Percentiles rank a stretch among this genome's conserved stretches.
Evolutionary conservation across 345 rosid species (phyloP).

Genomic region (Acer campestre): DNA sequence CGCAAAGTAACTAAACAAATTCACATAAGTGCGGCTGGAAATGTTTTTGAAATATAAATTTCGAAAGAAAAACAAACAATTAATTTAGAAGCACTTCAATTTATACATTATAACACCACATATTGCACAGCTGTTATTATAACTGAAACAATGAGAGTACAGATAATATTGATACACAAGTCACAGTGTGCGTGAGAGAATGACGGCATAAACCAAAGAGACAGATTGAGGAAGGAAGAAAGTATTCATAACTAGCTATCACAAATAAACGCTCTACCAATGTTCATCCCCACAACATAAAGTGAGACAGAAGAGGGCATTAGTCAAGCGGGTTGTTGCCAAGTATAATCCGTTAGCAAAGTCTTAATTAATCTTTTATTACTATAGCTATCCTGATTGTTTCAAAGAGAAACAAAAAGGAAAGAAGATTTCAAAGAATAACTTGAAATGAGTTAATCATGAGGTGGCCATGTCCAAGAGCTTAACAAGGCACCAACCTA

Average conservation of each 20-base stretch:
- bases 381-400: not conserved
- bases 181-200: too few relatives aligned
- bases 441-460: not conserved
- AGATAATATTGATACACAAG: too few relatives aligned
- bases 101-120: too few relatives aligned
- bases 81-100: too few relatives aligned
- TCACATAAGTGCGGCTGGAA: not conserved
- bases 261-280: not conserved
- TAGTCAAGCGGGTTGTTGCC: not conserved
- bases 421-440: not conserved
- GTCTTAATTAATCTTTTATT: not conserved
- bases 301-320: too few relatives aligned
- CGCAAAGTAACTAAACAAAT: not conserved
- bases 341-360: not conserved
- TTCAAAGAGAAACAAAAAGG: not conserved
- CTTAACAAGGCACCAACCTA: not conserved
- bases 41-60: too few relatives aligned
- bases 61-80: too few relatives aligned
- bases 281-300: not conserved
- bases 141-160: too few relatives aligned
- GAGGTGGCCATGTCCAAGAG: not conserved
- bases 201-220: too few relatives aligned
- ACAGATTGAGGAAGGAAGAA: too few relatives aligned
- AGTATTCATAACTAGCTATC: not conserved
- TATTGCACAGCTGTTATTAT: too few relatives aligned